Percentiles rank a stretch among this genome's conserved stretches.
Conservation (phyloP, 192 early-diverging fungal genomes). For the Radiomyces spectabilis region DNA sequence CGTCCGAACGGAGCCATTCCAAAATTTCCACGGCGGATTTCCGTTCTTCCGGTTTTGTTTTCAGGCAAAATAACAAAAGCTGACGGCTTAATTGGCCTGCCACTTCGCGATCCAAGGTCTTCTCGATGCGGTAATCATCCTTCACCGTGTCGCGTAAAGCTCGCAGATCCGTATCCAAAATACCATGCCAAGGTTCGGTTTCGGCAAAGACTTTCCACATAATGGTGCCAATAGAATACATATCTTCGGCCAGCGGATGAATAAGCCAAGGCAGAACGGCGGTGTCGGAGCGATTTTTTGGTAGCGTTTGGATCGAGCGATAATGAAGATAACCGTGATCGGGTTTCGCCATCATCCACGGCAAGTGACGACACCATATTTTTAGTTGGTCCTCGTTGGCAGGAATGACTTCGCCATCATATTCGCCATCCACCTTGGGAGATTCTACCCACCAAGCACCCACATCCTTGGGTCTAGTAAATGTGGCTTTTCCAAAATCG, state of each 20-base stretch:
- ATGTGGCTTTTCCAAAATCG: conserved; percentile 55
- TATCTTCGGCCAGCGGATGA: conserved; percentile 44
- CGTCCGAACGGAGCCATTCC: conserved; percentile 30
- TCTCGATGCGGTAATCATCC: conserved; percentile 35
- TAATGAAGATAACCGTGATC: conserved; percentile 53
- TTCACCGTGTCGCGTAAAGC: conserved; percentile 38
- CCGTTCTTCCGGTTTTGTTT: conserved; percentile 30
- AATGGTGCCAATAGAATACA: conserved; percentile 46
- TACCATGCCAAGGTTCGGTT: conserved; percentile 51
- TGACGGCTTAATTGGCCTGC: conserved; percentile 26
- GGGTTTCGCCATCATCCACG: conserved; percentile 37
- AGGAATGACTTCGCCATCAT: conserved; percentile 23
- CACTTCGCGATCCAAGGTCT: conserved; percentile 33
- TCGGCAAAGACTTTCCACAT: conserved; percentile 55
- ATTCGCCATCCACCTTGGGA: conserved; percentile 2
- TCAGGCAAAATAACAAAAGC: conserved; percentile 35
- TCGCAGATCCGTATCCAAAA: conserved; percentile 49
- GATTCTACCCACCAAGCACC: conserved; percentile 33
- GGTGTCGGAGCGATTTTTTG: conserved; percentile 38
- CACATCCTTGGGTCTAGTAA: conserved; percentile 35
- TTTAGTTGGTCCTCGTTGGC: conserved; percentile 36
- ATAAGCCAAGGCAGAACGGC: conserved; percentile 28
- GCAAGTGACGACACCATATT: conserved; percentile 26
- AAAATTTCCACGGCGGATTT: conserved; percentile 29
- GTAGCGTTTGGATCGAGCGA: conserved; percentile 46